Evolutionary conservation across 331 rosid species (phyloP).

Genomic region (Phaseolus coccineus): DNA sequence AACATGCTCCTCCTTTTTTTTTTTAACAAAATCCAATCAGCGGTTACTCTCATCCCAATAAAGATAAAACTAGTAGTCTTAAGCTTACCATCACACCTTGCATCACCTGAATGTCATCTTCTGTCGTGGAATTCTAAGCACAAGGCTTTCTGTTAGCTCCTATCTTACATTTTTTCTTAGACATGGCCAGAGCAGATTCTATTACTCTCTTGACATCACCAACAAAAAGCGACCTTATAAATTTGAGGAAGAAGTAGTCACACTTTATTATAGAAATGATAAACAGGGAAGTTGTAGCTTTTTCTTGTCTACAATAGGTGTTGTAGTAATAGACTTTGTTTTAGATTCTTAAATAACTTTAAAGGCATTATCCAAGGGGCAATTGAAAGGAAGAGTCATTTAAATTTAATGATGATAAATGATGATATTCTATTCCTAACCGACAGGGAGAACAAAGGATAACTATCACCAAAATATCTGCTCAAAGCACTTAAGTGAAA

Average conservation of each 20-base stretch:
- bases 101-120: conserved; percentile 27
- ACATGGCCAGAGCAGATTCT: no score
- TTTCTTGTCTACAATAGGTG: neutral
- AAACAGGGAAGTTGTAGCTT: neutral
- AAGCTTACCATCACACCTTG: neutral
- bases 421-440: conserved; percentile 18
- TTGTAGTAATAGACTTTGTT: neutral
- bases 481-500: conserved; percentile 10
- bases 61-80: neutral
- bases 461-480: conserved; percentile 19
- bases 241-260: neutral
- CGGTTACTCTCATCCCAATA: neutral
- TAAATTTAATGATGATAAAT: conserved; percentile 3
- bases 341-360: neutral
- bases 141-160: neutral
- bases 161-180: neutral
- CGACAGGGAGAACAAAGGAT: conserved; percentile 46
- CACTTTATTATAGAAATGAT: neutral
- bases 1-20: neutral
- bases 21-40: neutral
- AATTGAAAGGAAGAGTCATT: neutral
- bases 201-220: no score
- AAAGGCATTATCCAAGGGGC: conserved; percentile 1
- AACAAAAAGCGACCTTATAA: no score
- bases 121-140: neutral